A percentile compares a stretch with the other conserved stretches of the same genome.
Conservation (phyloP, 176 grass and related monocot genomes). For the Carex myosuroides region DNA sequence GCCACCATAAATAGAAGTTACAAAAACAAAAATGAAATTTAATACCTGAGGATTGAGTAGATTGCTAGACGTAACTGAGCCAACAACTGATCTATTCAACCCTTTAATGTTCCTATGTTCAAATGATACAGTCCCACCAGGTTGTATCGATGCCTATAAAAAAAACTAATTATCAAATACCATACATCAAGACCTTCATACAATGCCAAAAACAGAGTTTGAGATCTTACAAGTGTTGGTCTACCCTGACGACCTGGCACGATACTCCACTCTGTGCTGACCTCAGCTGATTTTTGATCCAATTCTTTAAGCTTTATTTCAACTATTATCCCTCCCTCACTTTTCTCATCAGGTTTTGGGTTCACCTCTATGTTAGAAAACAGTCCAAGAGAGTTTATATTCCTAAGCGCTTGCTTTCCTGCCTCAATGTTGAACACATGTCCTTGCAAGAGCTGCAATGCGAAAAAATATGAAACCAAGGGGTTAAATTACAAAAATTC, state of each 20-base stretch:
- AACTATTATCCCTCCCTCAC: conserved; percentile 90
- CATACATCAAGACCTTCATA: conserved; percentile 19
- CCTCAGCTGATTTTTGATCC: conserved; percentile 89
- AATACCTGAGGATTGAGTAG: conserved; percentile 90
- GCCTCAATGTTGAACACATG: conserved; percentile 97
- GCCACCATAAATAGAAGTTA: conserved; percentile 17
- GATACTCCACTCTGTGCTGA: conserved; percentile 95
- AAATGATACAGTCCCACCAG: conserved; percentile 94
- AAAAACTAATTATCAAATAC: neutral
- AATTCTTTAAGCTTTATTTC: conserved; percentile 97
- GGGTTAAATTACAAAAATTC: neutral
- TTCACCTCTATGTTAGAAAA: conserved; percentile 97
- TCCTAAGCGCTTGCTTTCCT: conserved; percentile 84
- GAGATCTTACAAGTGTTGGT: conserved; percentile 61
- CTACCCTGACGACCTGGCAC: conserved; percentile 69
- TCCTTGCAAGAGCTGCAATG: conserved; percentile 68
- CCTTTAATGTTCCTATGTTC: conserved; percentile 90
- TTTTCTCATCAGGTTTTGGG: conserved; percentile 84
- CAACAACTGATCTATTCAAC: conserved; percentile 86
- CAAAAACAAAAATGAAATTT: neutral
- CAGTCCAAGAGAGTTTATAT: conserved; percentile 86
- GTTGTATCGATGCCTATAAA: conserved; percentile 90
- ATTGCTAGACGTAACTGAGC: conserved; percentile 94
- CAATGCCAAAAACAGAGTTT: neutral
- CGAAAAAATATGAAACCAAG: neutral